Conservation (phyloP, 176 grass and related monocot species). For the Musa itinerans region DNA sequence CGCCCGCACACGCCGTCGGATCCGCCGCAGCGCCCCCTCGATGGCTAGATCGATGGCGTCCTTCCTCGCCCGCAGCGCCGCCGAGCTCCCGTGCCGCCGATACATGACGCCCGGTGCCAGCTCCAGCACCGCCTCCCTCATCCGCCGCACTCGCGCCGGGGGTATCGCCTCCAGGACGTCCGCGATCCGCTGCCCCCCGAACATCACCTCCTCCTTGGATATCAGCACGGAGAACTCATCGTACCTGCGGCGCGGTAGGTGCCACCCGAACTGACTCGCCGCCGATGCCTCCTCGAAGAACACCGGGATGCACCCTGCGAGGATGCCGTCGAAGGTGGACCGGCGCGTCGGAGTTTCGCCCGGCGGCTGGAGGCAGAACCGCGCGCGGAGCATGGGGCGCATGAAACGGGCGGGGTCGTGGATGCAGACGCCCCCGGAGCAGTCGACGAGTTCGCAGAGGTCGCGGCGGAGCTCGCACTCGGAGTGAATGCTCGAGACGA, state of each 20-base stretch:
- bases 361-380: slow-evolving; percentile 58
- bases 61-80: slow-evolving; percentile 29
- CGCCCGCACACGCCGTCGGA: slow-evolving; percentile 33
- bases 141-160: slow-evolving; percentile 33
- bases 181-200: slow-evolving; percentile 24
- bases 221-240: slow-evolving; percentile 57
- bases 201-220: slow-evolving; percentile 51
- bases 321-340: slow-evolving; percentile 57
- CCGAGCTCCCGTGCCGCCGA: slow-evolving; percentile 41
- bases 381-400: slow-evolving; percentile 41
- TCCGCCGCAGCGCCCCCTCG: slow-evolving; percentile 54
- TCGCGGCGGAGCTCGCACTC: slow-evolving; percentile 43
- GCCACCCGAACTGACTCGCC: slow-evolving; percentile 54
- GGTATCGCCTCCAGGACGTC: slow-evolving; percentile 37
- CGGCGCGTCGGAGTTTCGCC: slow-evolving; percentile 49
- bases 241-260: slow-evolving; percentile 38
- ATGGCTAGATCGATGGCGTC: slow-evolving; percentile 61
- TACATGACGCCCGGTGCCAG: slow-evolving; percentile 48
- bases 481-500: slow-evolving; percentile 42
- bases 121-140: slow-evolving; percentile 41
- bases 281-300: slow-evolving; percentile 66
- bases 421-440: slow-evolving; percentile 35
- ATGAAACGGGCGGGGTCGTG: slow-evolving; percentile 35
- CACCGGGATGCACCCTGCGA: slow-evolving; percentile 54
- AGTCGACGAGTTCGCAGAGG: slow-evolving; percentile 48